Conservation (phyloP, 2,329 filamentous ascomycete genomes). For the Claviceps pusilla region DNA sequence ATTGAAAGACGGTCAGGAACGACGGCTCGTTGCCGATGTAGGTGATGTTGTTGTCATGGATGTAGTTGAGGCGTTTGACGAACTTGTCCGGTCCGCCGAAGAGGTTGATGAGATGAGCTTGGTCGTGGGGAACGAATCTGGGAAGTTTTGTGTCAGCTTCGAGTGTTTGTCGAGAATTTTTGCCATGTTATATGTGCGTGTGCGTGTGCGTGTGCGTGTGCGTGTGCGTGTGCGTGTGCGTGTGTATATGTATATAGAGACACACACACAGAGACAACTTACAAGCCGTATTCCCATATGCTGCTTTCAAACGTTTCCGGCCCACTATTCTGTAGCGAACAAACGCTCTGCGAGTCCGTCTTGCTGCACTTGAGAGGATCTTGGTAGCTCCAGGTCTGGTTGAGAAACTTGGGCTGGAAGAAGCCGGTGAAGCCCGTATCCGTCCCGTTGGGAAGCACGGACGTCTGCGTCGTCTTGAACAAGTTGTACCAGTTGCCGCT, state of each 20-base stretch:
- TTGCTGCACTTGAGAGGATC: constrained; percentile 50
- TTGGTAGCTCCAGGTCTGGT: constrained; percentile 54
- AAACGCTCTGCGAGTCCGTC: constrained; percentile 38
- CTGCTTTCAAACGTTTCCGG: constrained; percentile 60
- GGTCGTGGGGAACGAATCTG: constrained; percentile 38
- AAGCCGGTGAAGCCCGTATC: constrained; percentile 56
- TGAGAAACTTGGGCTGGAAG: constrained; percentile 52
- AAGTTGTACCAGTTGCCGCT: constrained; percentile 55
- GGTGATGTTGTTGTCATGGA: constrained; percentile 48
- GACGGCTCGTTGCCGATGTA: constrained; percentile 50
- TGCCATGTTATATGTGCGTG: too few relatives aligned
- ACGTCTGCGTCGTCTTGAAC: constrained; percentile 44
- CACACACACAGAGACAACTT: constrained; percentile 11
- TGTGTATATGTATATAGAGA: neutral
- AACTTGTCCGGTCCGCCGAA: constrained; percentile 47
- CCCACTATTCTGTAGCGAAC: constrained; percentile 43
- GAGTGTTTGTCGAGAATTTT: neutral
- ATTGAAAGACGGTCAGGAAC: constrained; percentile 52
- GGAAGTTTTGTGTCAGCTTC: neutral
- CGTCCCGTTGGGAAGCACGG: constrained; percentile 32
- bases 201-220: too few relatives aligned
- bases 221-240: too few relatives aligned
- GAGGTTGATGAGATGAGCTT: constrained; percentile 36
- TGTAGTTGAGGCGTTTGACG: constrained; percentile 43
- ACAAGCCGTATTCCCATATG: constrained; percentile 61